Percentiles rank a stretch among this genome's conserved stretches.
phyloP scores from a whole-genome alignment of 2,329 filamentous ascomycete species.

The Incumbomyces lentus region DNA sequence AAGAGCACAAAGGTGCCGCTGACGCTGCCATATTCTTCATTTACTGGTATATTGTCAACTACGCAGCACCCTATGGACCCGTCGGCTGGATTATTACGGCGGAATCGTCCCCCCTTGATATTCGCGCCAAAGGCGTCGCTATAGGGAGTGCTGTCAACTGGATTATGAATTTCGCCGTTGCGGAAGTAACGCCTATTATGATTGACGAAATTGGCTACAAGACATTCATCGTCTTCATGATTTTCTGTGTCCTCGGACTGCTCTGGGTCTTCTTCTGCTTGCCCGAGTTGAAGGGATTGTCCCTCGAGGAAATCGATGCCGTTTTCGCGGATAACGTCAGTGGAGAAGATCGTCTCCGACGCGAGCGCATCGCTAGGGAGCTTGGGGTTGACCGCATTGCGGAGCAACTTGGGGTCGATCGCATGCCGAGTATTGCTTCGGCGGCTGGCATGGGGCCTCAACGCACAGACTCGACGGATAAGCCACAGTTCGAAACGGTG shows the following conservation, averaged over 20 bases:
- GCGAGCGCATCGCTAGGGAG: not conserved
- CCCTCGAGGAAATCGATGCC: not conserved
- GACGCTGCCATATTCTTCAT: not conserved
- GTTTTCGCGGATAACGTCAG: not conserved
- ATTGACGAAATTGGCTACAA: not conserved
- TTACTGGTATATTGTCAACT: not conserved
- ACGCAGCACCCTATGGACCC: not conserved
- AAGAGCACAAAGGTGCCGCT: not conserved
- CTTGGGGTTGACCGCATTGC: not conserved
- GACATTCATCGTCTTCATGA: not conserved
- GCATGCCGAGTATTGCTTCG: not conserved
- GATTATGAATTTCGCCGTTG: not conserved
- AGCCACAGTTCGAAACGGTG: too few species aligned
- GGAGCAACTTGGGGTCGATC: not conserved
- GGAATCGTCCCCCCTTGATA: constrained; percentile 46
- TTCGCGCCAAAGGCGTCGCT: constrained; percentile 30
- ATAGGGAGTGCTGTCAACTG: constrained; percentile 35
- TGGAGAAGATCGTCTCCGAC: not conserved
- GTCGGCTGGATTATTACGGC: constrained; percentile 48
- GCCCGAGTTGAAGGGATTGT: not conserved
- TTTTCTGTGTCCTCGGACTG: not conserved
- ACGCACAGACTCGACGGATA: too few species aligned
- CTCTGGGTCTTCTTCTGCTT: not conserved
- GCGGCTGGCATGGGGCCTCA: too few species aligned
- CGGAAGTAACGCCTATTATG: not conserved